Evolutionary conservation across 441 rosid genomes (phyloP).

Genomic region (Gossypium gossypioides): DNA sequence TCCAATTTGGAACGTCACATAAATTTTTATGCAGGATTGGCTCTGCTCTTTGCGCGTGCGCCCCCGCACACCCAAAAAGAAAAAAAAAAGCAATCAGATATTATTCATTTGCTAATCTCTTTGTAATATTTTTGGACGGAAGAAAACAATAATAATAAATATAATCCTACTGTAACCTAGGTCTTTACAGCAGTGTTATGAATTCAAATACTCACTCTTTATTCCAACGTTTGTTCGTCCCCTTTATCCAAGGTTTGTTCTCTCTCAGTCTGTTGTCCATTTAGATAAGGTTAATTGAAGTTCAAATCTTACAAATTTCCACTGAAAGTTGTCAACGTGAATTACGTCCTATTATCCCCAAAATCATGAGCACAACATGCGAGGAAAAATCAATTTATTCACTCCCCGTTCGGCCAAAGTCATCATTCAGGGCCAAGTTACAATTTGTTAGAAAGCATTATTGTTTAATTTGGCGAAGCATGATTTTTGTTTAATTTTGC

Average conservation of each 20-base stretch:
- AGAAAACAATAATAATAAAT: background rate
- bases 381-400: too few species aligned
- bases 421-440: too few species aligned
- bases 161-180: constrained; percentile 22
- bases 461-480: too few species aligned
- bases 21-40: constrained; percentile 15
- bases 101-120: constrained; percentile 24
- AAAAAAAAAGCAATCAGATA: constrained; percentile 13
- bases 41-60: constrained; percentile 18
- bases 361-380: background rate
- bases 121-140: constrained; percentile 32
- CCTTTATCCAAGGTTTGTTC: background rate
- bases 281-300: background rate
- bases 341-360: background rate
- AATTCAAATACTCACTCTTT: background rate
- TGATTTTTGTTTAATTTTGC: too few species aligned
- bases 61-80: constrained; percentile 7
- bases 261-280: background rate
- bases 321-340: background rate
- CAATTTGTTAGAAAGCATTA: too few species aligned
- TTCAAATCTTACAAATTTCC: background rate
- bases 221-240: background rate
- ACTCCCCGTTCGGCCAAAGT: too few species aligned
- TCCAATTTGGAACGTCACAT: constrained; percentile 20
- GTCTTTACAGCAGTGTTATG: background rate